A percentile compares a stretch with the other conserved stretches of the same genome.
phyloP scores from a whole-genome alignment of 495 filamentous ascomycete genomes.

The Chaetomium fimeti region DNA sequence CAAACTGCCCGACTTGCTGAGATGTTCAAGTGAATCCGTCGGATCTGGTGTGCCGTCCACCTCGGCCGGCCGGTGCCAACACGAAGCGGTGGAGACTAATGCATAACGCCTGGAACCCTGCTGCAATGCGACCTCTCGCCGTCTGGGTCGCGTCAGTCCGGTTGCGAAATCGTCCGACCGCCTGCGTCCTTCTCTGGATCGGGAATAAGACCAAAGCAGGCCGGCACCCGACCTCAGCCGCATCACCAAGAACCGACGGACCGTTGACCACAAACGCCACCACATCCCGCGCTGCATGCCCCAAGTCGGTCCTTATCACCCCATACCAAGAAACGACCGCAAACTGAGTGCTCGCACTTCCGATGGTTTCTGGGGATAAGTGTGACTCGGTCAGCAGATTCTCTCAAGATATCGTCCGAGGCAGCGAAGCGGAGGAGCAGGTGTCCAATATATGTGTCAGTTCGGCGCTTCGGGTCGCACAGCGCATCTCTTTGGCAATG shows the following conservation, averaged over 20 bases:
- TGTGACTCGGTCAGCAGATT: constrained; percentile 7
- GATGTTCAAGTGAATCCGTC: not conserved
- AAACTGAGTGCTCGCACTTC: no score
- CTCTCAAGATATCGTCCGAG: not conserved
- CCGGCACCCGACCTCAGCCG: constrained; percentile 11
- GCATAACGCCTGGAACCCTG: constrained; percentile 8
- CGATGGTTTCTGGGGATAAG: not conserved
- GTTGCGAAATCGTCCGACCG: constrained; percentile 13
- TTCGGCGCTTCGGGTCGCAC: constrained; percentile 2
- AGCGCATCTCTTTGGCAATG: constrained; percentile 2
- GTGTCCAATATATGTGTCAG: not conserved
- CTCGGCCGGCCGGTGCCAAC: not conserved
- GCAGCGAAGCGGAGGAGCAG: not conserved
- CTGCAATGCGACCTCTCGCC: constrained; percentile 16
- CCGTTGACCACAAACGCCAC: not conserved
- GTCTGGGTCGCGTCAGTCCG: constrained; percentile 8
- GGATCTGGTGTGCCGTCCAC: not conserved
- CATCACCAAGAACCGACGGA: not conserved
- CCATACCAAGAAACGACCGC: not conserved
- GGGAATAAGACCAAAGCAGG: constrained; percentile 11
- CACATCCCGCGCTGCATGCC: constrained; percentile 1
- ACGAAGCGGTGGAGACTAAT: constrained; percentile 7
- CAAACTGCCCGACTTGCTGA: not conserved
- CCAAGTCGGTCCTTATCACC: not conserved
- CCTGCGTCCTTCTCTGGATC: not conserved